phyloP scores from a whole-genome alignment of 345 rosid species.

The Brassica carinata region DNA sequence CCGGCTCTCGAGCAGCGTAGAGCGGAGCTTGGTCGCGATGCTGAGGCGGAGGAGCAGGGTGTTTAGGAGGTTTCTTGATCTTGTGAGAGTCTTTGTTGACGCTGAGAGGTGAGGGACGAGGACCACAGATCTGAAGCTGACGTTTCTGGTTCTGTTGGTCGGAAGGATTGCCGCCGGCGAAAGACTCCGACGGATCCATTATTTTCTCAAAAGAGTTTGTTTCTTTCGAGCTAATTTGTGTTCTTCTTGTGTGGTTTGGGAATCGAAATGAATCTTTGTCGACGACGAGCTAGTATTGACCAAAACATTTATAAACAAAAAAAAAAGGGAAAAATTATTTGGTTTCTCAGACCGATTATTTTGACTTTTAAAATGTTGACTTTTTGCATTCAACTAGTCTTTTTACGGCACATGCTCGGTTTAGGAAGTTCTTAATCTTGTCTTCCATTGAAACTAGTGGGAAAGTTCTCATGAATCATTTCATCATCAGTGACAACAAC shows the following conservation, averaged over 20 bases:
- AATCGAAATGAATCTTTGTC: slow-evolving; percentile 19
- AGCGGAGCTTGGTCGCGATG: slow-evolving; percentile 30
- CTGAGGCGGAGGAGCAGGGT: slow-evolving; percentile 42
- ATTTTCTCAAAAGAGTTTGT: not conserved
- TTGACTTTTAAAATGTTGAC: slow-evolving; percentile 46
- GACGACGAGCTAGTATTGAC: slow-evolving; percentile 33
- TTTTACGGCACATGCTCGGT: slow-evolving; percentile 26
- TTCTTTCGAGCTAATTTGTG: not conserved
- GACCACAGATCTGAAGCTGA: slow-evolving; percentile 68
- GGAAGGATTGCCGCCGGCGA: slow-evolving; percentile 38
- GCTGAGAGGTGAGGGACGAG: slow-evolving; percentile 72
- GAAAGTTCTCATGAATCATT: slow-evolving; percentile 26
- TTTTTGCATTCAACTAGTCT: slow-evolving; percentile 19
- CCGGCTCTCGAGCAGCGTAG: slow-evolving; percentile 43
- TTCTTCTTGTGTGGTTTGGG: slow-evolving; percentile 27
- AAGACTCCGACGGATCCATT: slow-evolving; percentile 48
- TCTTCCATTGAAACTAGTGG: slow-evolving; percentile 2
- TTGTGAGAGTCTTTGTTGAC: slow-evolving; percentile 65
- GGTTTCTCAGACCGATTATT: slow-evolving; percentile 1
- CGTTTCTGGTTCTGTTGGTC: slow-evolving; percentile 40
- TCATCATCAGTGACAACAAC: not conserved
- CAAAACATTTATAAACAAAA: slow-evolving; percentile 20
- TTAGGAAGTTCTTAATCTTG: not conserved
- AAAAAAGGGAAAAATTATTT: not conserved
- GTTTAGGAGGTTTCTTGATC: slow-evolving; percentile 66